Base-by-base conservation (phyloP, 192 early-diverging fungal genomes). In the Linnemannia exigua region DNA sequence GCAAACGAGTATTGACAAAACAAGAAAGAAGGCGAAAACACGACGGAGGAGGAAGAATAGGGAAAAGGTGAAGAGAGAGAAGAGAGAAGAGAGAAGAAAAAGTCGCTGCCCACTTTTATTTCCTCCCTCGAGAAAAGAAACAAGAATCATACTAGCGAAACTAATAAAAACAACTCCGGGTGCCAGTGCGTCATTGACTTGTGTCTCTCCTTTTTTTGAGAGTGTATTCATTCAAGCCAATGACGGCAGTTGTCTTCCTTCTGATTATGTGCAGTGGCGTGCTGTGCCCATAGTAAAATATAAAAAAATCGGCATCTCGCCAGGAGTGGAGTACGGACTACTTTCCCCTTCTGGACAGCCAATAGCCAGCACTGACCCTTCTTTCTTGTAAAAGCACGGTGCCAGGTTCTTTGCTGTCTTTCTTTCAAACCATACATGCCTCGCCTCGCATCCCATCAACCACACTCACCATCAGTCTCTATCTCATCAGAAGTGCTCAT, bases 51-150 rank as follows among this genome's bases (percentile, higher is more conserved):
- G 41, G 5, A 28, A 7, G 31, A n/a, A n/a, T n/a, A n/a, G n/a
- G n/a, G n/a, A n/a, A n/a, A n/a, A 5, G 19, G 31, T 33, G 35
- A 75, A 20, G 70, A 72, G 15, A 22, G 35, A 50, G 66, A 19
- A 77, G 41, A 67, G 61, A 44, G 37, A 66, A 36, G n/a, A 15
- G n/a, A n/a, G 63, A 51, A 69, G 20, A 38, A 51, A 33, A 48
- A 17, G 63, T n/a, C 11, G 14, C 0, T 9, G 28, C 1, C n/a
- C n/a, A 4, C 1, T 28, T 58, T 58, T 58, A 54, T 22, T 20
- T 22, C 22, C 20, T 54, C 52, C 48, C n/a, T 22, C 20, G 22
- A 50, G 48, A 61, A 28, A 22, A 58, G 5, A n/a, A 63, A 31
- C n/a, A 61, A 22, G 12, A 61, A 61, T 61, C n/a, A n/a, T n/a